Base-by-base conservation (phyloP, 2,329 filamentous ascomycete species). In the Trichothecium sympodiale region DNA sequence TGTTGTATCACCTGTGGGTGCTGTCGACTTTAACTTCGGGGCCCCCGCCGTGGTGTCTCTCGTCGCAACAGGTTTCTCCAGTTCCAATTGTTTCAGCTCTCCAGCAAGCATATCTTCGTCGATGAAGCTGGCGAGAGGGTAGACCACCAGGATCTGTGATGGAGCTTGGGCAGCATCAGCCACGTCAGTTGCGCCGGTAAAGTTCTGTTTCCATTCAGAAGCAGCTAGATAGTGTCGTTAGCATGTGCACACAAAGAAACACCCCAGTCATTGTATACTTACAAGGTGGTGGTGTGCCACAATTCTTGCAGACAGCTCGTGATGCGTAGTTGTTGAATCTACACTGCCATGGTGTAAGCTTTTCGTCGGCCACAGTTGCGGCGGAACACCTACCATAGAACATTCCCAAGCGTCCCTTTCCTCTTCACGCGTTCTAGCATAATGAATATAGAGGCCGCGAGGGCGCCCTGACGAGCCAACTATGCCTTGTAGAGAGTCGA, bases 121-220 rank as follows among this genome's bases (percentile, higher is more conserved):
- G 5, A 85, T 74, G 12, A 80, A 78, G 1, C 72, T 60, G 23
- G 84, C 76, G 6, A 93, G 61, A 7, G 79, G 79, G 40, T 83
- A 77, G 17, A 91, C 65, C 4, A 91, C 73, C 15, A 91, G 60
- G 44, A 88, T 86, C 45, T 87, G 83, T 1, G 83, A 86, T 1
- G 79, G 72, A 0, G 69, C 56, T 38, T 78, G 56, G 35, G 64
- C 59, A 17, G 65, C 62, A 46, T 71, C 67, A 14, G 63, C 65
- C 36, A 29, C 35, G 20, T 25, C 20, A 17, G 34, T 32, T 12
- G 61, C 59, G 20, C 67, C 67, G 15, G 65, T 69, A 5, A 71
- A 50, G 31, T 56, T 61, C 17, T 54, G 45, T 18, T 52, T 51
- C 49, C 54, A 55, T 23, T 50, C 45, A 5, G 50, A 37, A 7